Base-by-base conservation (phyloP, 805 yeast genomes). In the Lachancea cidri region DNA sequence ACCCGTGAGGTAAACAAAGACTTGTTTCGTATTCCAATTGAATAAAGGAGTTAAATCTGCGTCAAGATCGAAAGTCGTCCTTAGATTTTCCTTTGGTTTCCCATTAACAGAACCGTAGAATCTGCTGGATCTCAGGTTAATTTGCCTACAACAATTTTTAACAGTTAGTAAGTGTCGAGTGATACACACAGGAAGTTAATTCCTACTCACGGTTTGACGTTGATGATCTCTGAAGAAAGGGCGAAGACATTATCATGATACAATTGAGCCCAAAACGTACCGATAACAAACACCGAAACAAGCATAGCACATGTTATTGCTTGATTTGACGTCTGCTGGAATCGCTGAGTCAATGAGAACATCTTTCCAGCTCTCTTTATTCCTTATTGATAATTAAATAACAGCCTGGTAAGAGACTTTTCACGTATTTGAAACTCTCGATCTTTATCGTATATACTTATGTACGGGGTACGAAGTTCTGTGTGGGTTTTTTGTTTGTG, bases 1-100 rank as follows among this genome's bases (percentile, higher is more conserved):
- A 1, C 94, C 95, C 2, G 94, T 85, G 47, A 93, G 70, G 55
- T 91, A 93, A 4, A 83, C 85, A 55, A 93, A 91, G n/a, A 91
- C 79, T 64, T 91, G 98, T 59, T 91, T 91, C 9, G 98, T 93
- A 65, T 91, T 93, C 96, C 97, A 91, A 63, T 84, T 88, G 74
- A 89, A 89, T 39, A 93, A 71, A 2, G 86, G 81, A 1, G 85
- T 59, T 46, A 91, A 70, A 62, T 91, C 96, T 1, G 76, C 70
- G 4, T 77, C 77, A 35, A 93, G 66, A 58, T 86, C 95, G 55
- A 93, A 88, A 9, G 66, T 65, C 30, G 88, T 61, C 52, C 73
- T 76, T 43, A 83, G 71, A 58, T 86, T 86, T 57, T 89, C 95
- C 65, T 83, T 88, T 38, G 85, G 81, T 49, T 71, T 74, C 38